Conservation (phyloP, 73 alveolate genomes). For the Diophrys sp. region DNA sequence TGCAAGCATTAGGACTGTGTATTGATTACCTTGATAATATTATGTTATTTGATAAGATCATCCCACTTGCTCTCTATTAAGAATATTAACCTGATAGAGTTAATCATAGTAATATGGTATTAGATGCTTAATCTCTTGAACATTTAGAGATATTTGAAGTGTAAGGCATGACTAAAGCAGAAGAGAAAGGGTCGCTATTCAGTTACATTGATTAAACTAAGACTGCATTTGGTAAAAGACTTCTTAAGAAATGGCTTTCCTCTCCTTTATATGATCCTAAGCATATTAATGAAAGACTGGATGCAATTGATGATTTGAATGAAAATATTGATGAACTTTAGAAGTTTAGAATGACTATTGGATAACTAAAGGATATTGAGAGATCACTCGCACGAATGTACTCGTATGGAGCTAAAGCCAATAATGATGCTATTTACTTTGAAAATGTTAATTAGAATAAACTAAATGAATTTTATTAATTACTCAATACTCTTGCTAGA, state of each 20-base stretch:
- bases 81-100: constrained; percentile 1
- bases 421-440: constrained; percentile 53
- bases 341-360: constrained; percentile 35
- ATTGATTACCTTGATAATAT: constrained; percentile 5
- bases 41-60: constrained; percentile 5
- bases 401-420: constrained; percentile 59
- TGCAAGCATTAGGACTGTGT: constrained; percentile 13
- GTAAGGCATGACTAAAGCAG: constrained; percentile 9
- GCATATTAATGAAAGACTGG: constrained; percentile 61
- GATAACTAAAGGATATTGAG: constrained; percentile 62
- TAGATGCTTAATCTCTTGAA: constrained; percentile 80
- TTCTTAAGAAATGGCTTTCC: constrained; percentile 69
- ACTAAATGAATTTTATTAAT: constrained; percentile 59
- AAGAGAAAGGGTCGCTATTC: constrained; percentile 59
- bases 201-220: constrained; percentile 50
- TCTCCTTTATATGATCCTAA: constrained; percentile 66
- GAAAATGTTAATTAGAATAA: constrained; percentile 53
- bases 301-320: constrained; percentile 59
- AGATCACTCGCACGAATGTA: constrained; percentile 50
- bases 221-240: constrained; percentile 73
- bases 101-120: constrained; percentile 62
- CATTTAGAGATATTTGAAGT: constrained; percentile 76
- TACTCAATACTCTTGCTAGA: constrained; percentile 32
- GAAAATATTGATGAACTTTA: constrained; percentile 34
- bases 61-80: constrained; percentile 1